A percentile compares a stretch with the other conserved stretches of the same genome.
These are phyloP conservation scores for Fusarium odoratissimum DNA, from an alignment of 2,329 filamentous ascomycete species.

Conservation along the genomic window DNA sequence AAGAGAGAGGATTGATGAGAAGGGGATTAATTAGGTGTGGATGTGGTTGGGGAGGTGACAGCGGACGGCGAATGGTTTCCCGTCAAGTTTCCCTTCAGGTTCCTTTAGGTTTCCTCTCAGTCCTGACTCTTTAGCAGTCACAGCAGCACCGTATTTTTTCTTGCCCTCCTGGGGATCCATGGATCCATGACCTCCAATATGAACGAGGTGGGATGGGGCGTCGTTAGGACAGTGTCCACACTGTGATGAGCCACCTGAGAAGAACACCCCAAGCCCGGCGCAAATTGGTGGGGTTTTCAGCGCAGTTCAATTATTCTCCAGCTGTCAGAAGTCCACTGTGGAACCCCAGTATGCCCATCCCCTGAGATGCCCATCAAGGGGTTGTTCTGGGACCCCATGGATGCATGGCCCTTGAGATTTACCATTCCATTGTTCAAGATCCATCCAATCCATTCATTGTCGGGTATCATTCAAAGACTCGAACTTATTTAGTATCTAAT, in stretches of 20 bases:
- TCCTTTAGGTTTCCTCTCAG: slow-evolving; percentile 17
- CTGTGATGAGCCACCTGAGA: slow-evolving; percentile 28
- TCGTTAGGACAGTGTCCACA: slow-evolving; percentile 17
- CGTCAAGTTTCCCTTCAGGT: slow-evolving; percentile 32
- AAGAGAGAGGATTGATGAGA: slow-evolving; percentile 26
- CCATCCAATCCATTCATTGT: neutral
- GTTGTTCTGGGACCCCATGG: neutral
- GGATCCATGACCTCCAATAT: slow-evolving; percentile 1
- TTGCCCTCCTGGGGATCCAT: slow-evolving; percentile 4
- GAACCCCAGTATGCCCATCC: slow-evolving; percentile 29
- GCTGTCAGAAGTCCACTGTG: slow-evolving; percentile 34
- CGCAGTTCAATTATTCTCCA: slow-evolving; percentile 27
- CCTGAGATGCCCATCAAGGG: slow-evolving; percentile 25
- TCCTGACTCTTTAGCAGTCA: neutral
- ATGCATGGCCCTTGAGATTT: neutral
- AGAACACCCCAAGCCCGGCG: slow-evolving; percentile 16
- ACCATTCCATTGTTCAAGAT: neutral
- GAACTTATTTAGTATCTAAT: neutral
- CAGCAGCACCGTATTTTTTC: slow-evolving; percentile 28
- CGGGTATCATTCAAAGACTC: neutral
- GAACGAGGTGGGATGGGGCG: slow-evolving; percentile 13
- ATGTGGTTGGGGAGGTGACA: slow-evolving; percentile 46
- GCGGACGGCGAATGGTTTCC: slow-evolving; percentile 31
- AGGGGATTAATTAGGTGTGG: slow-evolving; percentile 38
- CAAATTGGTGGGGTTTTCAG: slow-evolving; percentile 34